A percentile compares a stretch with the other conserved stretches of the same genome.
phyloP scores from a whole-genome alignment of 164 flowering plant species.

The Pachysandra terminalis region DNA sequence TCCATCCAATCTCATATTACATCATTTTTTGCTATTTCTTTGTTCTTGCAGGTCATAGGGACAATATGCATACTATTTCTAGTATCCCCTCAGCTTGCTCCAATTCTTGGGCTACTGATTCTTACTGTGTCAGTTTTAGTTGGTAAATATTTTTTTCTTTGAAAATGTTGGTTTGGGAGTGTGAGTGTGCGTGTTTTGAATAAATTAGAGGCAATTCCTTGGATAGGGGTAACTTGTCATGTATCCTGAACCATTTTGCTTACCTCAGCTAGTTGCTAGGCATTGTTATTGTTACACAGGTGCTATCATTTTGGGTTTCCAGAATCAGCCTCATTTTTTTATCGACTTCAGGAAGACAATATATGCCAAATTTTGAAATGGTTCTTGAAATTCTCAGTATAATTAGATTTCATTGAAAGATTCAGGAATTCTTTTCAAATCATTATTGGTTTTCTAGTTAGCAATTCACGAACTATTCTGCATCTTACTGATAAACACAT shows the following conservation, averaged over 20 bases:
- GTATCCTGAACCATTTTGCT: neutral
- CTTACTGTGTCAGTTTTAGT: conserved; percentile 65
- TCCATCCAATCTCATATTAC: conserved; percentile 2
- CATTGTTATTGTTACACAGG: neutral
- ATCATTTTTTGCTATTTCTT: neutral
- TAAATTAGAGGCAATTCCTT: too few relatives aligned
- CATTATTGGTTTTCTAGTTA: neutral
- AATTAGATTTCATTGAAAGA: neutral
- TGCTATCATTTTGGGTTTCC: neutral
- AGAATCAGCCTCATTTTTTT: neutral
- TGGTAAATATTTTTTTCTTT: conserved; percentile 35
- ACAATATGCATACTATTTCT: conserved; percentile 76
- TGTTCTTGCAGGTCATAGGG: conserved; percentile 64
- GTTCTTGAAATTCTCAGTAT: neutral
- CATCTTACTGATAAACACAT: neutral
- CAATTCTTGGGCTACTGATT: conserved; percentile 66
- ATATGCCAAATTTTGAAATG: neutral
- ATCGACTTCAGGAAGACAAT: neutral
- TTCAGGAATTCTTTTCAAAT: neutral
- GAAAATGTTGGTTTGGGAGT: neutral
- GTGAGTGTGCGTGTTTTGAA: too few relatives aligned
- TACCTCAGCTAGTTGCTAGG: neutral
- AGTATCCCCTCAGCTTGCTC: conserved; percentile 85
- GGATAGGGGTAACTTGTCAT: too few relatives aligned
- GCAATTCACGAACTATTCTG: neutral